A percentile compares a stretch with the other conserved stretches of the same genome.
Conservation (phyloP, 805 yeast species). For the Pichia paraexigua region DNA sequence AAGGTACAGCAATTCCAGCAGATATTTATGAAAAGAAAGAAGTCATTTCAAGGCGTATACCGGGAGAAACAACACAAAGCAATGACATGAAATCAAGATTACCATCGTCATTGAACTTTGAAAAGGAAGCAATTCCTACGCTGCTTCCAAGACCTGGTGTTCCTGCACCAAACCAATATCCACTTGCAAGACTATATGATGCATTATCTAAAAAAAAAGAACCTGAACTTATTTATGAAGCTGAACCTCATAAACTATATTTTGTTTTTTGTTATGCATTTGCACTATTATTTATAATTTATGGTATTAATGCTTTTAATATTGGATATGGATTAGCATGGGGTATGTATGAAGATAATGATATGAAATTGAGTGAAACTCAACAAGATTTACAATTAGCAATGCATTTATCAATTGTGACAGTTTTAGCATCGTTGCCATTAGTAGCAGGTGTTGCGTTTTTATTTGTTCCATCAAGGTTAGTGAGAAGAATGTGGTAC, state of each 20-base stretch:
- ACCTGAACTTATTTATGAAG: conserved; percentile 74
- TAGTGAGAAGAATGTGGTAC: conserved; percentile 70
- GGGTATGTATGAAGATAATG: conserved; percentile 24
- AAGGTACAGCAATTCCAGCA: conserved; percentile 10
- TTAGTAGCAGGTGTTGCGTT: conserved; percentile 33
- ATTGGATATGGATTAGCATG: conserved; percentile 25
- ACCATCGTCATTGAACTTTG: conserved; percentile 55
- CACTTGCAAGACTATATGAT: conserved; percentile 55
- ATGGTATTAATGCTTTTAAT: conserved; percentile 42
- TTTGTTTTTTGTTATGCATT: conserved; percentile 62
- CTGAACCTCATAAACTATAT: conserved; percentile 75
- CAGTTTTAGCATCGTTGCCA: conserved; percentile 35
- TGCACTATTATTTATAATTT: conserved; percentile 61
- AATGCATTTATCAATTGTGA: conserved; percentile 27
- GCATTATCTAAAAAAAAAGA: conserved; percentile 41
- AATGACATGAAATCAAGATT: conserved; percentile 50
- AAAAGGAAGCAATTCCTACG: conserved; percentile 56
- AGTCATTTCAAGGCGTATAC: conserved; percentile 39
- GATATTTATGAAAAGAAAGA: conserved; percentile 21
- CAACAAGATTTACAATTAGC: conserved; percentile 19
- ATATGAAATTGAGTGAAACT: conserved; percentile 21
- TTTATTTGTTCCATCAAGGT: conserved; percentile 55
- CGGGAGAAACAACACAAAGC: conserved; percentile 41
- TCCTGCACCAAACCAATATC: conserved; percentile 58
- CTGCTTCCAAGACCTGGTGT: conserved; percentile 70